phyloP scores from a whole-genome alignment of 2,329 filamentous ascomycete genomes.

The Chaetomium globosum region DNA sequence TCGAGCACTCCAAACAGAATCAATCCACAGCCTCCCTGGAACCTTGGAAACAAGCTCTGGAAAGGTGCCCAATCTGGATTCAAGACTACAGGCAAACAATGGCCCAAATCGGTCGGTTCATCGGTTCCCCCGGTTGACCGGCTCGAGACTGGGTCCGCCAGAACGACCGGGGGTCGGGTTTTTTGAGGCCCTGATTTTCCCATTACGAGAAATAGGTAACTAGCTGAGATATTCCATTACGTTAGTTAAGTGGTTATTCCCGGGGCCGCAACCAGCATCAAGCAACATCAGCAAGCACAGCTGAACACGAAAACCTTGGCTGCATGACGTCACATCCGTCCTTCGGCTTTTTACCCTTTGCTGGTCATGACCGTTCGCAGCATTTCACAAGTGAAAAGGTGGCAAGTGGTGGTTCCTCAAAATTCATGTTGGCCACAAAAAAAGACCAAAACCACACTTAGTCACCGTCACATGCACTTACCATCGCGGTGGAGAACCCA shows the following conservation, averaged over 20 bases:
- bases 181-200: too few species aligned
- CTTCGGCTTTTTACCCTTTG: not conserved
- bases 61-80: not conserved
- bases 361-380: constrained; percentile 1
- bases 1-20: not conserved
- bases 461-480: not conserved
- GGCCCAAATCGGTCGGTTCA: too few species aligned
- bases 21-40: not conserved
- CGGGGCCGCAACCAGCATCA: not conserved
- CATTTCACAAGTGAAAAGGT: not conserved
- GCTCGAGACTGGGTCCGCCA: too few species aligned
- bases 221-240: too few species aligned
- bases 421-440: not conserved
- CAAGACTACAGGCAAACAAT: not conserved
- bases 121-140: too few species aligned
- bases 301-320: not conserved
- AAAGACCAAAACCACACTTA: not conserved
- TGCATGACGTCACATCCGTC: not conserved
- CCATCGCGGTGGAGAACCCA: not conserved
- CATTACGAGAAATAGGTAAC: too few species aligned
- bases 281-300: not conserved
- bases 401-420: not conserved
- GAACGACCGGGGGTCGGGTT: too few species aligned
- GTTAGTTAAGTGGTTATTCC: not conserved
- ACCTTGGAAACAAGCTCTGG: too few species aligned